Conservation (phyloP, 2,329 filamentous ascomycete species). For the Ascochyta fabae region DNA sequence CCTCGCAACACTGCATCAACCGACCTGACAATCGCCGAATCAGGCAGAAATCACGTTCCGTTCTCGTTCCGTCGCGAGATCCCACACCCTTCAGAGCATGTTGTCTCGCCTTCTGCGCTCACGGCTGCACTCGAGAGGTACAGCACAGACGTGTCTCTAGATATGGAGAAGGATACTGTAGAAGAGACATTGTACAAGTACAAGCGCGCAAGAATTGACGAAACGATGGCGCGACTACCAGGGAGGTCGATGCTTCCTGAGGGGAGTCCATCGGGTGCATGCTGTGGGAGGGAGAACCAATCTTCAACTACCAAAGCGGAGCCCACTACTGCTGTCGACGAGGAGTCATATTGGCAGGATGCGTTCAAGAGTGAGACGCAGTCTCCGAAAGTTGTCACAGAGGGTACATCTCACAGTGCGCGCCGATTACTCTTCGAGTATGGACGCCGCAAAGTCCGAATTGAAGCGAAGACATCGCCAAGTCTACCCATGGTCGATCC, state of each 20-base stretch:
- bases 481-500: neutral
- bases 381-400: neutral
- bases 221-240: neutral
- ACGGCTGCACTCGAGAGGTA: conserved; percentile 1
- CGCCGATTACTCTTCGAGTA: conserved; percentile 1
- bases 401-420: neutral
- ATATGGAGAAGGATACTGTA: neutral
- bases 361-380: neutral
- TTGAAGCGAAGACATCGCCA: neutral
- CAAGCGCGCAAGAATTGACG: conserved; percentile 9
- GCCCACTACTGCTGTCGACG: neutral
- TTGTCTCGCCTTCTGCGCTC: conserved; percentile 5
- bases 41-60: neutral
- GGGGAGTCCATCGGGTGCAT: neutral
- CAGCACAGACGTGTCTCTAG: neutral
- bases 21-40: neutral
- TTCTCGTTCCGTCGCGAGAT: neutral
- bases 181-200: conserved; percentile 1
- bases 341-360: conserved; percentile 5
- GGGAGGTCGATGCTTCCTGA: neutral
- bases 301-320: neutral
- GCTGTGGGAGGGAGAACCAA: neutral
- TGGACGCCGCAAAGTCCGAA: neutral
- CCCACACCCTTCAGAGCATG: conserved; percentile 6
- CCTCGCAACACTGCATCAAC: conserved; percentile 5